Evolutionary conservation across 2,329 filamentous ascomycete species (phyloP).

Genomic region (Bipolaris sorokiniana): DNA sequence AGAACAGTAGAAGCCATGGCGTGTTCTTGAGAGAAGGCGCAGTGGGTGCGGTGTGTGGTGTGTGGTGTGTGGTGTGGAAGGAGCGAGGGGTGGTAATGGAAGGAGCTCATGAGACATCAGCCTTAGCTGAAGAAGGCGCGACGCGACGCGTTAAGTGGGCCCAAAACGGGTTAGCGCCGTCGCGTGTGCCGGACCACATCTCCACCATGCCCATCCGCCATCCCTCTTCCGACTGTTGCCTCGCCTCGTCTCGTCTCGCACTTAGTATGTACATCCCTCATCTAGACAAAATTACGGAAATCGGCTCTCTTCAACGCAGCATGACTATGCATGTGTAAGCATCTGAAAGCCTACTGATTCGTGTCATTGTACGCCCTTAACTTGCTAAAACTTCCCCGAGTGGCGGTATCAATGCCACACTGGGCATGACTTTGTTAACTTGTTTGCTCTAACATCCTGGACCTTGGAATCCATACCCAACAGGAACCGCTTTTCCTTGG

Average conservation of each 20-base stretch:
- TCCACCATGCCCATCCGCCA: too few relatives aligned
- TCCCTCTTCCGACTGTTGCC: not conserved
- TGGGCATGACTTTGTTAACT: not conserved
- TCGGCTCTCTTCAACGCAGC: not conserved
- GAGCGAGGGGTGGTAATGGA: slow-evolving; percentile 20
- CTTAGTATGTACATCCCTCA: not conserved
- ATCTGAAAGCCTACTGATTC: not conserved
- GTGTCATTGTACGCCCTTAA: not conserved
- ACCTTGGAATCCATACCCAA: slow-evolving; percentile 3
- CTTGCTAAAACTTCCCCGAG: not conserved
- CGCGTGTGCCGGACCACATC: not conserved
- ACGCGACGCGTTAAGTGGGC: slow-evolving; percentile 25
- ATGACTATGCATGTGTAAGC: not conserved
- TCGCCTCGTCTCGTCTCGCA: too few relatives aligned
- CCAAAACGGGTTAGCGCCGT: slow-evolving; percentile 10
- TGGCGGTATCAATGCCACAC: slow-evolving; percentile 3
- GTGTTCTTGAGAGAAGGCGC: slow-evolving; percentile 25
- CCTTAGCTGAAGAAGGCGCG: slow-evolving; percentile 6
- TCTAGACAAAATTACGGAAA: not conserved
- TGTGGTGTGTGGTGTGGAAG: slow-evolving; percentile 19
- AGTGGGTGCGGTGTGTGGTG: slow-evolving; percentile 29
- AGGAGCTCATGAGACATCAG: slow-evolving; percentile 10
- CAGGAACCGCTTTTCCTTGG: not conserved
- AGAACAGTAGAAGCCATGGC: slow-evolving; percentile 46
- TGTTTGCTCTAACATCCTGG: slow-evolving; percentile 15